Evolutionary conservation across 2,329 filamentous ascomycete genomes (phyloP).

Genomic region (Diaporthe longicolla): DNA sequence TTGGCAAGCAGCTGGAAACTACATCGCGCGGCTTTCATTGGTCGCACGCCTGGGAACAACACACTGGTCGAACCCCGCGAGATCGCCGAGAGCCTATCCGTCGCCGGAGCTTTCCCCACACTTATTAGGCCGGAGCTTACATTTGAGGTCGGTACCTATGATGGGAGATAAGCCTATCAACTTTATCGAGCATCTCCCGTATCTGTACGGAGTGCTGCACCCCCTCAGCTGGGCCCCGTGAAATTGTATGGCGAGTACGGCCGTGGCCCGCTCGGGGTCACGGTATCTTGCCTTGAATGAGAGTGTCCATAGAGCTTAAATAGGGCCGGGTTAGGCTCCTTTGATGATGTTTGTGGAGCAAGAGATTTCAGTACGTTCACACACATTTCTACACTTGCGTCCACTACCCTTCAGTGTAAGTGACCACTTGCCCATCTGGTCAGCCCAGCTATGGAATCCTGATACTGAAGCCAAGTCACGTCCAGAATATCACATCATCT

Average conservation of each 20-base stretch:
- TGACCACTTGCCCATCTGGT: not conserved
- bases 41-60: no score
- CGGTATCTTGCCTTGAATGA: not conserved
- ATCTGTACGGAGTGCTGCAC: no score
- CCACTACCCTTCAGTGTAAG: not conserved
- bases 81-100: conserved; percentile 11
- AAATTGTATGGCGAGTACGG: conserved; percentile 2
- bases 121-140: not conserved
- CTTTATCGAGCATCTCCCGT: not conserved
- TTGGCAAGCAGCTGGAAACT: not conserved
- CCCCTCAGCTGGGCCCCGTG: not conserved
- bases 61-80: no score
- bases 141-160: not conserved
- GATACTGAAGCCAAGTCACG: not conserved
- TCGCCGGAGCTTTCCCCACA: conserved; percentile 31
- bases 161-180: conserved; percentile 25
- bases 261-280: not conserved
- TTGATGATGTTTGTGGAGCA: not conserved
- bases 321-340: not conserved
- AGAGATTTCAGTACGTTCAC: no score
- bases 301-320: conserved; percentile 8
- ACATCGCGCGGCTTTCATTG: not conserved
- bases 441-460: not conserved
- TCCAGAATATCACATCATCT: not conserved
- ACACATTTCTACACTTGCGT: no score